Evolutionary conservation across 2,329 filamentous ascomycete species (phyloP).

Genomic region (Fusarium goolgardi): DNA sequence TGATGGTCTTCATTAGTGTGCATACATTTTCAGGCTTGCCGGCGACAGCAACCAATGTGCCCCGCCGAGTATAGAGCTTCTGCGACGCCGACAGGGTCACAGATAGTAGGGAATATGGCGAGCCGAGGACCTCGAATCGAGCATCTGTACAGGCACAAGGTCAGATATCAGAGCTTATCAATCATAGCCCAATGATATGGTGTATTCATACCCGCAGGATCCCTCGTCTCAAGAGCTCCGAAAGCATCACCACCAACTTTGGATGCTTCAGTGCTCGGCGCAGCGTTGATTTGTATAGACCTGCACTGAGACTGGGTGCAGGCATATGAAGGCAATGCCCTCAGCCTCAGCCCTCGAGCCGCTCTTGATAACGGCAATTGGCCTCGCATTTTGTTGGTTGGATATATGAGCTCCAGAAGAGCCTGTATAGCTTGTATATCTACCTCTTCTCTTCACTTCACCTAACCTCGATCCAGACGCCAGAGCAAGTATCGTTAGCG

Average conservation of each 20-base stretch:
- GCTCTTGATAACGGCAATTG: conserved; percentile 55
- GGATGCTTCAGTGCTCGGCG: conserved; percentile 67
- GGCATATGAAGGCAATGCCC: conserved; percentile 53
- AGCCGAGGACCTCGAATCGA: conserved; percentile 90
- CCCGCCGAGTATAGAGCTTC: conserved; percentile 89
- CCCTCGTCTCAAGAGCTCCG: conserved; percentile 60
- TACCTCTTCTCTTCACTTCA: conserved; percentile 9
- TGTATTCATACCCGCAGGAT: conserved; percentile 61
- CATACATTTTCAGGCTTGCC: conserved; percentile 89
- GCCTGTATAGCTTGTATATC: conserved; percentile 36
- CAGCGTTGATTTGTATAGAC: conserved; percentile 71
- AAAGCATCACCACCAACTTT: conserved; percentile 66
- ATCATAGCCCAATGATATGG: conserved; percentile 11
- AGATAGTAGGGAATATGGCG: conserved; percentile 92
- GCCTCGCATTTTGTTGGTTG: conserved; percentile 56
- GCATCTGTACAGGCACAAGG: conserved; percentile 74
- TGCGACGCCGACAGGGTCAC: conserved; percentile 94
- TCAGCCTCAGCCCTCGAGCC: conserved; percentile 49
- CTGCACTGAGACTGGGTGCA: conserved; percentile 70
- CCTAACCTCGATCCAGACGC: conserved; percentile 21
- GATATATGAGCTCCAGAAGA: conserved; percentile 38
- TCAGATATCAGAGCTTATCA: conserved; percentile 25
- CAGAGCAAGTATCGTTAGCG: conserved; percentile 39
- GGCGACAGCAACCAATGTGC: conserved; percentile 88
- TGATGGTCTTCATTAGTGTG: neutral